A percentile compares a stretch with the other conserved stretches of the same genome.
Evolutionary conservation across 2,329 filamentous ascomycete species (phyloP).

Genomic region (Ramularia endophylla): DNA sequence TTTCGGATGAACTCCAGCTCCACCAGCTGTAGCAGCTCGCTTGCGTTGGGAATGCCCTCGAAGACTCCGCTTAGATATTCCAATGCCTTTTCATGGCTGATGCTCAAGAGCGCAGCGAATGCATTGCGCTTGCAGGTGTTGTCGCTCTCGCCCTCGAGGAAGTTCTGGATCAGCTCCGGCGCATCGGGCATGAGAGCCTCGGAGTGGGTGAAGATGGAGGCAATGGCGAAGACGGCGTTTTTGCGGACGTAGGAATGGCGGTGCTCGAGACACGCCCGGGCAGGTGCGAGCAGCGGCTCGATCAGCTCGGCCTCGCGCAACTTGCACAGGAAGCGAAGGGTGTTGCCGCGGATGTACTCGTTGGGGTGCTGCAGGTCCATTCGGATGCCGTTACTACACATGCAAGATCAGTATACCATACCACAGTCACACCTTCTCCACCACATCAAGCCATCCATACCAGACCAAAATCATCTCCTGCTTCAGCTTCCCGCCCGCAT

Average conservation of each 20-base stretch:
- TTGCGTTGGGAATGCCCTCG: constrained; percentile 87
- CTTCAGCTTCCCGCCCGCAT: constrained; percentile 88
- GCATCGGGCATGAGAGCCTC: constrained; percentile 92
- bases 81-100: constrained; percentile 89
- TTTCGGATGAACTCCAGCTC: constrained; percentile 97
- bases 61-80: constrained; percentile 84
- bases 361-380: constrained; percentile 97
- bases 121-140: constrained; percentile 97
- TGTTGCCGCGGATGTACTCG: constrained; percentile 97
- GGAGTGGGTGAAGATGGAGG: constrained; percentile 86
- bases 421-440: not conserved
- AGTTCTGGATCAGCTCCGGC: constrained; percentile 81
- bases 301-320: constrained; percentile 92
- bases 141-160: constrained; percentile 86
- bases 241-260: constrained; percentile 97
- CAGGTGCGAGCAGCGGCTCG: constrained; percentile 88
- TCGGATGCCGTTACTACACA: constrained; percentile 82
- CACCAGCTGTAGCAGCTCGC: constrained; percentile 86
- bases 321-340: constrained; percentile 96
- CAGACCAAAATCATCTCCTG: constrained; percentile 99
- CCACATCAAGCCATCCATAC: too few species aligned
- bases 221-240: constrained; percentile 91
- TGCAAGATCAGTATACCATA: constrained; percentile 6
- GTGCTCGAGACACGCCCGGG: constrained; percentile 87
- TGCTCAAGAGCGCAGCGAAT: constrained; percentile 82